phyloP scores from a whole-genome alignment of 2,329 filamentous ascomycete species.

The Ampelomyces quisqualis region DNA sequence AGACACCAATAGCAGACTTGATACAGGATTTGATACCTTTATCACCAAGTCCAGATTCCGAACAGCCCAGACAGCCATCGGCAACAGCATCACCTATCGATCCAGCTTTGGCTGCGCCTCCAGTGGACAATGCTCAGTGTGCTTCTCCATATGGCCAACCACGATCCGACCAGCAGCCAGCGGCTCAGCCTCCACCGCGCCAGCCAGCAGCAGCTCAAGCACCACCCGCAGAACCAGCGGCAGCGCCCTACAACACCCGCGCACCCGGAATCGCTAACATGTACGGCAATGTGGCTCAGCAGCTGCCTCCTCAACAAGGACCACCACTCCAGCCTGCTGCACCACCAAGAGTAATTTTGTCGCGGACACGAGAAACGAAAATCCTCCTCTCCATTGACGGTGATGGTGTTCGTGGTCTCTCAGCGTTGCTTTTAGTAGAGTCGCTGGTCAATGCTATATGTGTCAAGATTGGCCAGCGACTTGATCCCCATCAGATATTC shows the following conservation, averaged over 20 bases:
- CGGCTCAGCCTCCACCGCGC: too few relatives aligned
- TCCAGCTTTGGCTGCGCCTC: conserved; percentile 3
- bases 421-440: conserved; percentile 32
- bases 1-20: not conserved
- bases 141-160: conserved; percentile 15
- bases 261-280: conserved; percentile 1
- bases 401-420: conserved; percentile 36
- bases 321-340: conserved; percentile 7
- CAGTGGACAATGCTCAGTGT: conserved; percentile 6
- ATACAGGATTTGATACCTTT: conserved; percentile 1
- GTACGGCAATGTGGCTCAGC: not conserved
- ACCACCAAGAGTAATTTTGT: conserved; percentile 9
- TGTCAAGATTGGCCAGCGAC: conserved; percentile 23
- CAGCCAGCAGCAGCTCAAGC: not conserved
- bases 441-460: conserved; percentile 37
- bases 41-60: conserved; percentile 5
- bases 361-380: conserved; percentile 30
- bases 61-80: not conserved
- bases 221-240: not conserved
- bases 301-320: not conserved
- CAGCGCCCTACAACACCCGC: not conserved
- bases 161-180: conserved; percentile 1
- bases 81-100: conserved; percentile 4
- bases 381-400: conserved; percentile 38
- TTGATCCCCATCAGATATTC: conserved; percentile 36